These are phyloP conservation scores for Metschnikowia koreensis DNA, from an alignment of 805 yeast species.

Conservation along the genomic window DNA sequence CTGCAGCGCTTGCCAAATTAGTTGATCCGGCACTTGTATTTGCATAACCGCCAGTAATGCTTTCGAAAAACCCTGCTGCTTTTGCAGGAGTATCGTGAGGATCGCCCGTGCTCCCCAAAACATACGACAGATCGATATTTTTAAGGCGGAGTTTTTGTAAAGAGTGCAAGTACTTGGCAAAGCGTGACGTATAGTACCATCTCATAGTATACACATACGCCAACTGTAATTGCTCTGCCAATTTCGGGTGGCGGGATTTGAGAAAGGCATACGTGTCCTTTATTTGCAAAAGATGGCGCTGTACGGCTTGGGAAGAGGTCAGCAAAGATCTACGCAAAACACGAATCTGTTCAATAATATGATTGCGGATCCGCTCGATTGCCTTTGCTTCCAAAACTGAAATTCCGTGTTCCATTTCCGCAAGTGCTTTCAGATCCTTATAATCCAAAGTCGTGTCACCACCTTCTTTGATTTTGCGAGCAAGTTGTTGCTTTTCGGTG, in stretches of 20 bases:
- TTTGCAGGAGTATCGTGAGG: slow-evolving; percentile 12
- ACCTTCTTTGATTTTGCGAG: slow-evolving; percentile 23
- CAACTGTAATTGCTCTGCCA: slow-evolving; percentile 69
- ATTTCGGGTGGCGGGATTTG: slow-evolving; percentile 48
- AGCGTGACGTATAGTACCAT: slow-evolving; percentile 86
- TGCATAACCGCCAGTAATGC: slow-evolving; percentile 6
- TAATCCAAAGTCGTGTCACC: slow-evolving; percentile 11
- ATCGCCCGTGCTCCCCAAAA: slow-evolving; percentile 48
- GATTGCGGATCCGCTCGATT: slow-evolving; percentile 74
- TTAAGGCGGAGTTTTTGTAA: slow-evolving; percentile 60
- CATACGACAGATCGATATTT: slow-evolving; percentile 52
- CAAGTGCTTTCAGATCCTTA: slow-evolving; percentile 26
- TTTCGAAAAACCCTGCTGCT: slow-evolving; percentile 14
- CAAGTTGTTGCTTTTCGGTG: slow-evolving; percentile 57
- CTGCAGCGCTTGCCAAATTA: not conserved
- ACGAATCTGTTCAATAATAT: slow-evolving; percentile 62
- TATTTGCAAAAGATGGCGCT: slow-evolving; percentile 60
- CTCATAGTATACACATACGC: slow-evolving; percentile 88
- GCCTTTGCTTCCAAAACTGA: slow-evolving; percentile 57
- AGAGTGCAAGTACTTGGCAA: slow-evolving; percentile 72
- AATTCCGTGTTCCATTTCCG: slow-evolving; percentile 37
- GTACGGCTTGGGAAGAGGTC: slow-evolving; percentile 71
- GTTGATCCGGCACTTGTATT: not conserved
- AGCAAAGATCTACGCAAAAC: slow-evolving; percentile 55
- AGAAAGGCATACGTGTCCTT: slow-evolving; percentile 62